Base-by-base conservation (phyloP, 2,329 filamentous ascomycete genomes). In the Phaeomoniella chlamydospora region DNA sequence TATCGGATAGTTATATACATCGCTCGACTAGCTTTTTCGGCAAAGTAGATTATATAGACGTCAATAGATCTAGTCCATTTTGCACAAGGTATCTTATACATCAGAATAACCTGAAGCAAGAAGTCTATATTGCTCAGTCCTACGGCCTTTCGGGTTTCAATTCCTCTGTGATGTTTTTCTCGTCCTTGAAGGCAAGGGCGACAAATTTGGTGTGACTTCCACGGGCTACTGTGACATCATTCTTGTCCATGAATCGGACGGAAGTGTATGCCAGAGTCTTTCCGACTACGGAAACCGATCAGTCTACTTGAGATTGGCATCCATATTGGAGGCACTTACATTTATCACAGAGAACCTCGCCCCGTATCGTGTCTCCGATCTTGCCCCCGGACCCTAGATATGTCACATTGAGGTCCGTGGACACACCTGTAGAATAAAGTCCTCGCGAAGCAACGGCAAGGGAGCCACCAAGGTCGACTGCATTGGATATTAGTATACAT, bases 141-240 rank as follows among this genome's bases (percentile, higher is more conserved):
- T 45, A 42, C 29, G 33, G 40, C 15, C 44, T 41, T 37, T 47
- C 51, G 5, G 62, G 59, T 35, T 64, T 64, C 29, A 77, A 53
- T 46, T 75, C 65, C 35, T 74, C 69, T 1, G 67, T 64, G 33
- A 74, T 74, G 40, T 78, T 78, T 39, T 72, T 67, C 2, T 68
- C 64, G 39, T 77, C 73, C 45, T 73, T 75, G 66, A 69, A 77
- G 3, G 74, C 74, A 14, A 68, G 44, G 3, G 70, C 65, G 13
- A 77, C 61, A 44, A 71, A 77, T 44, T 80, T 80, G 2, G 75
- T 80, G 53, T 80, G 75, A 46, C 75, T 79, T 3, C 75, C 75
- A 39, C 75, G 59, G 2, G 75, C 75, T 37, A 80, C 68, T 5
- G 78, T 41, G 35, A 78, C 66, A 33, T 73, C 63, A 38, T 71